Evolutionary conservation across 2,329 filamentous ascomycete species (phyloP).

Genomic region (Pseudovirgaria hyperparasitica): DNA sequence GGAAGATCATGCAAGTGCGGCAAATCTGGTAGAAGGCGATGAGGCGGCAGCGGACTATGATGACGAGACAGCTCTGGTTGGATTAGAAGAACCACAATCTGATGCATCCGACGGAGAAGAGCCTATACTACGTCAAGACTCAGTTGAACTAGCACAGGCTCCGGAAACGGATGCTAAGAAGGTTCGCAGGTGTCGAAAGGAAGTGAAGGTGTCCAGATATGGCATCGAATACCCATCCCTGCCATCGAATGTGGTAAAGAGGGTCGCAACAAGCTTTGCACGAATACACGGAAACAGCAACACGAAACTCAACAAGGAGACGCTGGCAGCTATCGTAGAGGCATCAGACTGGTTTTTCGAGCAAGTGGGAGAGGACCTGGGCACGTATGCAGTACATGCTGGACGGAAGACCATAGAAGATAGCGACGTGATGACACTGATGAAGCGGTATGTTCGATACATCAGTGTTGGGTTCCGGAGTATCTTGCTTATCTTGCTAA

Average conservation of each 20-base stretch:
- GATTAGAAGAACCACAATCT: too few species aligned
- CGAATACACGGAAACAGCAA: slow-evolving; percentile 53
- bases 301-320: slow-evolving; percentile 59
- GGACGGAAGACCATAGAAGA: slow-evolving; percentile 78
- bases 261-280: slow-evolving; percentile 56
- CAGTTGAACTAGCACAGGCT: slow-evolving; percentile 17
- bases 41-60: slow-evolving; percentile 8
- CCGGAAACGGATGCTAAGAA: slow-evolving; percentile 9
- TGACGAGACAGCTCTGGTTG: background rate
- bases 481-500: slow-evolving; percentile 15
- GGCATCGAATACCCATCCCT: slow-evolving; percentile 66
- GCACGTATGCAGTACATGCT: slow-evolving; percentile 68
- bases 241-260: slow-evolving; percentile 60
- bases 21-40: slow-evolving; percentile 9
- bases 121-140: slow-evolving; percentile 14
- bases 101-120: background rate
- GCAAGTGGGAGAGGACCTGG: slow-evolving; percentile 68
- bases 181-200: slow-evolving; percentile 25
- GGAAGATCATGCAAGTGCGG: slow-evolving; percentile 14
- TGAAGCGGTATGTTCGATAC: slow-evolving; percentile 56
- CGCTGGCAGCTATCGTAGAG: slow-evolving; percentile 61
- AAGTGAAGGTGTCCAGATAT: slow-evolving; percentile 52
- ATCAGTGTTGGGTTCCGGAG: slow-evolving; percentile 3
- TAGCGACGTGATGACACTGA: slow-evolving; percentile 66
- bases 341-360: slow-evolving; percentile 89